Evolutionary conservation across 225 moss, liverwort and hornwort species (phyloP).

Genomic region (Marchantia paleacea): DNA sequence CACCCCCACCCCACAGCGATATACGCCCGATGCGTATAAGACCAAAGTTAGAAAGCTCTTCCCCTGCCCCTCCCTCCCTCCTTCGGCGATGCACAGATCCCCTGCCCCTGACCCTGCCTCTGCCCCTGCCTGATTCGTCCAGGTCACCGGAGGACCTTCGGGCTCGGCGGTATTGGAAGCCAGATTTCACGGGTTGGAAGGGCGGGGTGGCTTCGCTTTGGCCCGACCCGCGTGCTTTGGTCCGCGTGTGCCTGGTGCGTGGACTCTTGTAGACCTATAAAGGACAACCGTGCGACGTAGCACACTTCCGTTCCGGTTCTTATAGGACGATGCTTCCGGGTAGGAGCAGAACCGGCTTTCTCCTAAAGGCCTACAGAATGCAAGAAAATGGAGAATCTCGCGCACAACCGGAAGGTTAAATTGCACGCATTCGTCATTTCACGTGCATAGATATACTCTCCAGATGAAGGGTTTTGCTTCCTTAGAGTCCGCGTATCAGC

Average conservation of each 20-base stretch:
- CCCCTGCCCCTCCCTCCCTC: neutral
- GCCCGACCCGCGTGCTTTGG: neutral
- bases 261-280: neutral
- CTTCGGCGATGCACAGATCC: too few relatives aligned
- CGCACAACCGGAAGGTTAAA: too few relatives aligned
- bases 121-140: neutral
- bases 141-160: neutral
- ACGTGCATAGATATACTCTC: too few relatives aligned
- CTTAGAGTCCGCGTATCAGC: too few relatives aligned
- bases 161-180: neutral
- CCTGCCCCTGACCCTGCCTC: neutral
- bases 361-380: too few relatives aligned
- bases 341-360: too few relatives aligned
- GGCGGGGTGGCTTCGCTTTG: neutral
- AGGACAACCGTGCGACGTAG: neutral
- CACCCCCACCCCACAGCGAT: neutral
- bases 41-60: neutral
- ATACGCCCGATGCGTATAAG: neutral
- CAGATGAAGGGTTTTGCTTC: too few relatives aligned
- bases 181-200: neutral
- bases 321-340: too few relatives aligned
- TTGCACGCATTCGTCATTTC: too few relatives aligned
- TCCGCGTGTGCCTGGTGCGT: constrained; percentile 1
- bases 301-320: too few relatives aligned
- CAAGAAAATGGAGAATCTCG: too few relatives aligned